Percentiles rank a stretch among this genome's conserved stretches.
Evolutionary conservation across 192 early-diverging fungal genomes (phyloP).

Genomic region (Dissophora ornata): DNA sequence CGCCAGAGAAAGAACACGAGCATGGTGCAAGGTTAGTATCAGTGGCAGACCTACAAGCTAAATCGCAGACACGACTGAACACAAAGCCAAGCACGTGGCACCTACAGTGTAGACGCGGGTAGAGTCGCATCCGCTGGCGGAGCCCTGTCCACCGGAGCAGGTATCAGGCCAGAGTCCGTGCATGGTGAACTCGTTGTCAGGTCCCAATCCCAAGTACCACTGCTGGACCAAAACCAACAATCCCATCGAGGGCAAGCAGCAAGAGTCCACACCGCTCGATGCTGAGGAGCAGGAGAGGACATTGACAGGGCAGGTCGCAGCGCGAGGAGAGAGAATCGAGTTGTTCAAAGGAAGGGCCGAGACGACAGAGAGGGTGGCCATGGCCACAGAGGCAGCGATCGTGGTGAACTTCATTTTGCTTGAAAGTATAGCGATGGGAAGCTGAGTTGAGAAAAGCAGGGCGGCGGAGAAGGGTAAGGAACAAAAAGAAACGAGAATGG

Average conservation of each 20-base stretch:
- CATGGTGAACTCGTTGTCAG: constrained; percentile 70
- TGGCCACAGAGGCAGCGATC: constrained; percentile 25
- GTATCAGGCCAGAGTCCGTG: constrained; percentile 86
- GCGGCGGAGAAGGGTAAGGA: not conserved
- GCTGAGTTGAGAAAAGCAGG: too few relatives aligned
- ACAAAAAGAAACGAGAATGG: not conserved
- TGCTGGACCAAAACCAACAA: constrained; percentile 65
- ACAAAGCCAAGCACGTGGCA: too few relatives aligned
- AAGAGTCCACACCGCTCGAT: constrained; percentile 31
- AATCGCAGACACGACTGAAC: too few relatives aligned
- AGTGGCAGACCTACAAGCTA: too few relatives aligned
- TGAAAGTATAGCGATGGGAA: not conserved
- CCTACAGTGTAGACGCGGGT: constrained; percentile 62
- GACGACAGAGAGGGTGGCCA: constrained; percentile 23
- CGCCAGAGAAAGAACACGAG: too few relatives aligned
- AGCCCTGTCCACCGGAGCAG: constrained; percentile 57
- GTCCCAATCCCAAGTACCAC: constrained; percentile 71
- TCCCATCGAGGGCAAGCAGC: constrained; percentile 67
- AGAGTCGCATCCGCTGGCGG: constrained; percentile 69
- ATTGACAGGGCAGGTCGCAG: constrained; percentile 26
- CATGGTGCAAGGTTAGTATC: too few relatives aligned
- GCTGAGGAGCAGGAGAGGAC: constrained; percentile 53
- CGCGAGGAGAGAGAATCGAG: not conserved
- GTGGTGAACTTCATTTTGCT: constrained; percentile 33
- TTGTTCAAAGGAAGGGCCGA: constrained; percentile 16